Conservation (phyloP, 306 rosid genomes). For the Erythrophleum fordii region DNA sequence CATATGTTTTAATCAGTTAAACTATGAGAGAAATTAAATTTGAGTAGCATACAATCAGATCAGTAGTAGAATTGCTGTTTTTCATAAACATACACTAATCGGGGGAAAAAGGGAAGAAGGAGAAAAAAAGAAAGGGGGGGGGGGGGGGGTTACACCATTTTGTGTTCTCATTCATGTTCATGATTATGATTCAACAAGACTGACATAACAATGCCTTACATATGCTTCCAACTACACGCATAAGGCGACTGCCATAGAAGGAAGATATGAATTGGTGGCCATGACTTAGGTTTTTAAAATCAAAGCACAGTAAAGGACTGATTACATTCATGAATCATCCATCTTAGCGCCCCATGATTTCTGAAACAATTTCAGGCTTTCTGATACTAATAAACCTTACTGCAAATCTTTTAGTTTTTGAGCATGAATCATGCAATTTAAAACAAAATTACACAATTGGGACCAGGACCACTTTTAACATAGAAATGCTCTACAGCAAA, state of each 20-base stretch:
- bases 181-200: background rate
- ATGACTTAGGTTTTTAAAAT: background rate
- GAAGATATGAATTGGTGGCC: background rate
- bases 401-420: background rate
- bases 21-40: background rate
- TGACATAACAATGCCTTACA: background rate
- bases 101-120: no score
- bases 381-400: background rate
- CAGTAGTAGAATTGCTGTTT: background rate
- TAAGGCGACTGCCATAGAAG: background rate
- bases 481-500: background rate
- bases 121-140: no score
- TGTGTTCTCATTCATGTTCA: background rate
- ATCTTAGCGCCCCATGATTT: background rate
- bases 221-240: background rate
- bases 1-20: background rate
- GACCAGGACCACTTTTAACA: background rate
- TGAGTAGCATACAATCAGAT: background rate
- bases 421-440: background rate
- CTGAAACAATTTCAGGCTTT: constrained; percentile 15
- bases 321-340: background rate
- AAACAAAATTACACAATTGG: background rate
- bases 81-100: background rate
- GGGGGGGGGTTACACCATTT: background rate
- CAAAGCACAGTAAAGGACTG: background rate